Evolutionary conservation across 805 yeast genomes (phyloP).

Genomic region (Metschnikowia cerradonensis): DNA sequence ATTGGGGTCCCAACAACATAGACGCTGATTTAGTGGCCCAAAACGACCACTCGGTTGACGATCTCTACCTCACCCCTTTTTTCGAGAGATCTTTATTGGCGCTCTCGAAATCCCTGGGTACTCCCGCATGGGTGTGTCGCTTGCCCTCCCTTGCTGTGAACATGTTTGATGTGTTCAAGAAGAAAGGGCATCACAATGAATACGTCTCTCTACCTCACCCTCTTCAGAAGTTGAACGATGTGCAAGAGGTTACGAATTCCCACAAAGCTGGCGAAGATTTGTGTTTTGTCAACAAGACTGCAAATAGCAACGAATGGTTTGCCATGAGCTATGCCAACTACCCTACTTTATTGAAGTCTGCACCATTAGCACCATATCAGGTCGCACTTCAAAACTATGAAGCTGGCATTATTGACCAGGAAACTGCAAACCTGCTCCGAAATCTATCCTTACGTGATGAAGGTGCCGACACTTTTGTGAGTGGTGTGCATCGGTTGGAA

Average conservation of each 20-base stretch:
- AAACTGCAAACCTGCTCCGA: conserved; percentile 13
- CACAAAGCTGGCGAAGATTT: conserved; percentile 23
- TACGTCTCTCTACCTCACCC: conserved; percentile 70
- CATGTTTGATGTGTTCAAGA: conserved; percentile 69
- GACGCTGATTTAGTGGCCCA: conserved; percentile 56
- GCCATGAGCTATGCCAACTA: conserved; percentile 76
- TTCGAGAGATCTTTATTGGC: conserved; percentile 79
- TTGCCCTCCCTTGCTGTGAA: conserved; percentile 69
- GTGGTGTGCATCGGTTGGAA: conserved; percentile 35
- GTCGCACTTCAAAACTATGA: conserved; percentile 27
- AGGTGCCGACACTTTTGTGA: conserved; percentile 26
- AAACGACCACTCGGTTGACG: conserved; percentile 57
- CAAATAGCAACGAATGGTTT: conserved; percentile 69
- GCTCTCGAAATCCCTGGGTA: conserved; percentile 60
- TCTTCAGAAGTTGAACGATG: conserved; percentile 37
- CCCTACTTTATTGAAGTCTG: conserved; percentile 77
- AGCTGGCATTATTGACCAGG: conserved; percentile 13
- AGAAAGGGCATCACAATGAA: conserved; percentile 18
- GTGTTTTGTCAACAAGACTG: conserved; percentile 65
- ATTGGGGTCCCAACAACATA: conserved; percentile 89
- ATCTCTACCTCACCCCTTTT: conserved; percentile 76
- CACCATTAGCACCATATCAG: conserved; percentile 69
- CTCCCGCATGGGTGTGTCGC: conserved; percentile 75
- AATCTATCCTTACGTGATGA: conserved; percentile 11
- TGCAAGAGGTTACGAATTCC: conserved; percentile 22